phyloP scores from a whole-genome alignment of 768 basidiomycete genomes.

The Cyathus striatus region DNA sequence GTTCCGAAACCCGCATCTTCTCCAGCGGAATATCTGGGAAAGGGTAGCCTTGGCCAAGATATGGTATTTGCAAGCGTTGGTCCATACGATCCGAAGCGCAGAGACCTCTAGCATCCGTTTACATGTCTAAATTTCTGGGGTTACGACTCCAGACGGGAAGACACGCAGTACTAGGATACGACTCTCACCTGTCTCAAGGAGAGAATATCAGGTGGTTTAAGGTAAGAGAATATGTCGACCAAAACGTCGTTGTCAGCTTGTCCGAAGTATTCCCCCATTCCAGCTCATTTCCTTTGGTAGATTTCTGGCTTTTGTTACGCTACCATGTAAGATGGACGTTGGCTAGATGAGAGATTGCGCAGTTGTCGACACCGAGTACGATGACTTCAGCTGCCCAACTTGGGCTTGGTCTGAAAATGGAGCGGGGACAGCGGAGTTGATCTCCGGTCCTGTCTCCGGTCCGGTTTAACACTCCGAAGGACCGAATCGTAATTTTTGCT shows the following conservation, averaged over 20 bases:
- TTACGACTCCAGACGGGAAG: not conserved
- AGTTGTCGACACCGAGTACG: no score
- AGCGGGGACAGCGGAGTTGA: no score
- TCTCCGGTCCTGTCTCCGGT: no score
- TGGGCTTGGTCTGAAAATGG: no score
- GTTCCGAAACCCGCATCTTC: slow-evolving; percentile 30
- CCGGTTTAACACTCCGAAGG: no score
- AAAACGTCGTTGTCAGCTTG: not conserved
- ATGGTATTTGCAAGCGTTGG: slow-evolving; percentile 36
- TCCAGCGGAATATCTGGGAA: slow-evolving; percentile 36
- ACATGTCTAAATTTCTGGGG: slow-evolving; percentile 38
- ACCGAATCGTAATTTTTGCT: no score
- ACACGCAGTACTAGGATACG: not conserved
- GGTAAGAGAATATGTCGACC: not conserved
- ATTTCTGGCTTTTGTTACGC: no score
- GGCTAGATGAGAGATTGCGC: no score
- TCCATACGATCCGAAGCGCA: slow-evolving; percentile 51
- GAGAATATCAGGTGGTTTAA: not conserved
- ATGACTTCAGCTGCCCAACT: no score
- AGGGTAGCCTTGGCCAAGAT: slow-evolving; percentile 40
- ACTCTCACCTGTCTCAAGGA: not conserved
- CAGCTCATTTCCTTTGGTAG: no score
- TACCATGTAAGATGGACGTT: no score
- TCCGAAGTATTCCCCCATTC: no score
- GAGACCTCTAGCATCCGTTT: slow-evolving; percentile 41